phyloP scores from a whole-genome alignment of 2,329 filamentous ascomycete genomes.

The Colletotrichum trifolii region DNA sequence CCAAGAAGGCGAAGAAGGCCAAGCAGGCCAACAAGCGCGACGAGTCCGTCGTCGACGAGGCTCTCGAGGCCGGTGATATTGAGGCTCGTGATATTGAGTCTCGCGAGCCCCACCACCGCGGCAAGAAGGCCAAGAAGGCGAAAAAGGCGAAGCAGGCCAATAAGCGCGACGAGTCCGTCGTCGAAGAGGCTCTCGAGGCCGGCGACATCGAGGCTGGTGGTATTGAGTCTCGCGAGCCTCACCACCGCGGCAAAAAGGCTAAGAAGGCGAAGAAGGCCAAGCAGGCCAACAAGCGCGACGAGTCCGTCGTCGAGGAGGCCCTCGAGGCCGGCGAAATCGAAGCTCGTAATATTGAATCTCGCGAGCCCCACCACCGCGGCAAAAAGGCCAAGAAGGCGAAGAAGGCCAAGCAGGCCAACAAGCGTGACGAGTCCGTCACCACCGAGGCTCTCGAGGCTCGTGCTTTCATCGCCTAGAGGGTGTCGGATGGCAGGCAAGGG shows the following conservation, averaged over 20 bases:
- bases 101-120: constrained; percentile 37
- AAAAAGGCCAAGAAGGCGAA: not conserved
- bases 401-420: not conserved
- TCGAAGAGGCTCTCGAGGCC: constrained; percentile 12
- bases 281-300: constrained; percentile 18
- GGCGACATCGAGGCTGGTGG: constrained; percentile 33
- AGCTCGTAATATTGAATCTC: not conserved
- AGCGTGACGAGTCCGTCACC: no score
- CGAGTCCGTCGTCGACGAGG: not conserved
- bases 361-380: constrained; percentile 34
- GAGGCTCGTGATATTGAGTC: constrained; percentile 38
- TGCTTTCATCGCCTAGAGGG: constrained; percentile 27
- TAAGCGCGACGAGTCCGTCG: constrained; percentile 9
- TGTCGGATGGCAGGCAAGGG: constrained; percentile 16
- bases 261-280: constrained; percentile 24
- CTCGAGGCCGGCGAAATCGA: constrained; percentile 32
- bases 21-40: not conserved
- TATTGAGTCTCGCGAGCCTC: constrained; percentile 38
- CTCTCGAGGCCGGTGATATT: constrained; percentile 19
- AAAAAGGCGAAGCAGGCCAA: constrained; percentile 2
- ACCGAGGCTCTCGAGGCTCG: constrained; percentile 27
- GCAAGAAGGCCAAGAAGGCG: constrained; percentile 36
- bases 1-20: constrained; percentile 16
- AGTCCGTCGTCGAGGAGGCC: constrained; percentile 10
- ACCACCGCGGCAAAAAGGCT: constrained; percentile 35